Evolutionary conservation across 345 rosid species (phyloP), one percentile per base, ranked within the genome.

Genomic region (Lenwebbia sp.): DNA sequence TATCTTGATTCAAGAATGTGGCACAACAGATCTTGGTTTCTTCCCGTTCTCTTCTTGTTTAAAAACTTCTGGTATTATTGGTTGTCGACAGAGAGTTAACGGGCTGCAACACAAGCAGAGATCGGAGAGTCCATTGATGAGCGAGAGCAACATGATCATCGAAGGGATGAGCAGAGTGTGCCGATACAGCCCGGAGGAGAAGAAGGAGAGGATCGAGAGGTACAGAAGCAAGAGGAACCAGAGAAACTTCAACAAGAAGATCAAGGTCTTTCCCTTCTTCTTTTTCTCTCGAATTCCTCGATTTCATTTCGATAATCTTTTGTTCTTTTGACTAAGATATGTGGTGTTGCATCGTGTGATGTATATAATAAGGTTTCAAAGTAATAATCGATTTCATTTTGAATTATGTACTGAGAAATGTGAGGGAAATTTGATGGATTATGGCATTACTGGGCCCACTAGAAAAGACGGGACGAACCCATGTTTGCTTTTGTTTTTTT

Each of bases 241-340:
- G 82, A 91, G 99, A 87, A 96, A 97, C 86, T 97, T 97, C 98
- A 96, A 91, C 94, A 97, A 95, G 93, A 97, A 96, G 85, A 97
- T 97, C 87, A 96, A 97, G 99, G 99, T 95, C 76, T 40, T 54
- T 50, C 52, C 52, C 52, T 12, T 47, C 55, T 81, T 50, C 22
- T 50, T 50, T 49, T 50, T 57, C 25, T 10, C 50, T 13, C 11
- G 5, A 28, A 55, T 26, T 13, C 52, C 83, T n/a, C 33, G n/a
- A 7, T 37, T 53, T 74, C 52, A 13, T 58, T 11, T 10, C 62
- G 21, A 41, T 54, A 21, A 60, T 28, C 21, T 60, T 51, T 10
- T 83, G 83, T 60, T 82, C 37, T 86, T 52, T 57, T 28, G 50
- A 22, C 10, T 22, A 55, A 25, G 50, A 65, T 28, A 84, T 10